phyloP scores from a whole-genome alignment of 306 rosid species.

The Ammopiptanthus mongolicus region DNA sequence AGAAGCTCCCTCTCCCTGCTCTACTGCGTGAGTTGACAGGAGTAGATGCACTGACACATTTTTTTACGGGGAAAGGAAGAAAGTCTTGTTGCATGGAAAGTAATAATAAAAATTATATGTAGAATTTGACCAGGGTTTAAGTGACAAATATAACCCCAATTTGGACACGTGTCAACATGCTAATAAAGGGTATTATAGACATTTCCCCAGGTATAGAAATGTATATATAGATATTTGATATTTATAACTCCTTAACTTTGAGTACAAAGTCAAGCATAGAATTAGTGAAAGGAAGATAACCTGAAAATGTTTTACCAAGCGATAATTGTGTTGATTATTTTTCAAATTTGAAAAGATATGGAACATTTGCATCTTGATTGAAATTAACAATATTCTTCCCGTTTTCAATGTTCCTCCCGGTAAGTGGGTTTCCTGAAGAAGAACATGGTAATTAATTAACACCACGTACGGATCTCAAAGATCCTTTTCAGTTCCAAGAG shows the following conservation, averaged over 20 bases:
- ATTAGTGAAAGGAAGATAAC: background rate
- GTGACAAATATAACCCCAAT: too few species aligned
- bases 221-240: too few species aligned
- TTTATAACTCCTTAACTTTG: background rate
- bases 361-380: conserved; percentile 2
- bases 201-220: too few species aligned
- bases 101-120: too few species aligned
- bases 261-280: background rate
- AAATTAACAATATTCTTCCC: conserved; percentile 19
- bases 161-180: too few species aligned
- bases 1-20: too few species aligned
- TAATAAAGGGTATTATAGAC: too few species aligned
- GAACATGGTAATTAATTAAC: conserved; percentile 40
- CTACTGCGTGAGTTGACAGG: too few species aligned
- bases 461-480: conserved; percentile 39
- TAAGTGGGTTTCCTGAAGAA: conserved; percentile 42
- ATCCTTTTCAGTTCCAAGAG: conserved; percentile 39
- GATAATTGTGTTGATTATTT: background rate
- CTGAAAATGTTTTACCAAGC: background rate
- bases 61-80: too few species aligned
- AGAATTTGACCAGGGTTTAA: too few species aligned
- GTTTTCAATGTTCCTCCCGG: conserved; percentile 24
- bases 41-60: too few species aligned
- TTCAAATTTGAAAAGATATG: background rate
- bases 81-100: too few species aligned